Conservation (phyloP, 2,329 filamentous ascomycete genomes). For the Colletotrichum noveboracense region DNA sequence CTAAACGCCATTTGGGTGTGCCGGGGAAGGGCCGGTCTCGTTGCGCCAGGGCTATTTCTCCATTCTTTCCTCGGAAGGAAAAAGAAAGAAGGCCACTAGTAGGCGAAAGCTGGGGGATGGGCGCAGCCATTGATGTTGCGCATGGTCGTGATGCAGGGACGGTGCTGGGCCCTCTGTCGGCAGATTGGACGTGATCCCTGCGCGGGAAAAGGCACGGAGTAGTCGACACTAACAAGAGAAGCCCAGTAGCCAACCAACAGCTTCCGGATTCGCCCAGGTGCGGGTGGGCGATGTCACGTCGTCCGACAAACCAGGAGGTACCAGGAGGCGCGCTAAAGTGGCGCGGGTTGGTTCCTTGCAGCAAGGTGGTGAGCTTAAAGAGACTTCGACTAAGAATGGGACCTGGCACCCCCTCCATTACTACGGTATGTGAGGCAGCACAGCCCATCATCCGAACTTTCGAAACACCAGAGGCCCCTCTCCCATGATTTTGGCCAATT, state of each 20-base stretch:
- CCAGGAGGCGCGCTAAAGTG: not conserved
- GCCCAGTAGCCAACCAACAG: not conserved
- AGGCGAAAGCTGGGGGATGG: not conserved
- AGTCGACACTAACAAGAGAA: not conserved
- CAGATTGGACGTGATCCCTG: not conserved
- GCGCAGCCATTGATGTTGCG: not conserved
- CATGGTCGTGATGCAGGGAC: conserved; percentile 6
- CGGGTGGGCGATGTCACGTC: conserved; percentile 3
- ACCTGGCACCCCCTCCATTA: not conserved
- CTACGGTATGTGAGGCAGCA: conserved; percentile 13
- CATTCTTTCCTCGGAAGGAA: not conserved
- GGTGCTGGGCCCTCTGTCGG: not conserved
- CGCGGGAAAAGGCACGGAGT: not conserved
- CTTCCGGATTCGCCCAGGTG: not conserved
- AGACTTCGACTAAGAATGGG: conserved; percentile 9
- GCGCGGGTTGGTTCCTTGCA: not conserved
- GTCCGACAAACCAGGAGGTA: not conserved
- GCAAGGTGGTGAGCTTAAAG: conserved; percentile 20
- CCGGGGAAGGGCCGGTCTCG: not conserved
- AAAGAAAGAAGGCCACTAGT: not conserved
- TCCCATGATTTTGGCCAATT: conserved; percentile 7
- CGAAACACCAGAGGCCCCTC: conserved; percentile 8
- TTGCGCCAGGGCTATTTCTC: not conserved
- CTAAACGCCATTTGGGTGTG: not conserved
- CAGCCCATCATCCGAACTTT: conserved; percentile 21